A percentile compares a stretch with the other conserved stretches of the same genome.
Conservation (phyloP, 1,284 basidiomycete species). For the Moniliella sp. region DNA sequence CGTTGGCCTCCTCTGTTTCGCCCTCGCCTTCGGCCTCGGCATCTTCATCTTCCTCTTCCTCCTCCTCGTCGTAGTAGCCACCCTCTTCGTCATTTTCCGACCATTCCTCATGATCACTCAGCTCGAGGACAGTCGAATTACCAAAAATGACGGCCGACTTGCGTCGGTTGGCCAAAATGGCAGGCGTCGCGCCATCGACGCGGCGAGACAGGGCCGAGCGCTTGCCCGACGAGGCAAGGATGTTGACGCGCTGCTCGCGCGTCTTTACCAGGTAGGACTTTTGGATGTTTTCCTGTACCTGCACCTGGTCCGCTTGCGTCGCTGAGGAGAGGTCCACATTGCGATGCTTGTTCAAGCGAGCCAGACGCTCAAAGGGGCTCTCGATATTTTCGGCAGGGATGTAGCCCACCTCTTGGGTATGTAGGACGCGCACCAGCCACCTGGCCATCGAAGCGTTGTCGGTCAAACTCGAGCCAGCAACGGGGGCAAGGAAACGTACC, state of each 20-base stretch:
- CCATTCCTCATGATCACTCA: slow-evolving; percentile 24
- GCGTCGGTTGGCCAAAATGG: slow-evolving; percentile 7
- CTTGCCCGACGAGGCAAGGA: slow-evolving; percentile 26
- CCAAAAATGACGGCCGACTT: slow-evolving; percentile 26
- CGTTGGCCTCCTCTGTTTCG: slow-evolving; percentile 5
- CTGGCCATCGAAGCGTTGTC: not conserved
- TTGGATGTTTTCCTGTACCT: slow-evolving; percentile 15
- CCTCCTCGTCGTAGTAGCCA: slow-evolving; percentile 6
- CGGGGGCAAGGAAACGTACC: slow-evolving; percentile 3
- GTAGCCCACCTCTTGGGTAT: slow-evolving; percentile 77
- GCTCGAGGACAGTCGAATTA: slow-evolving; percentile 24
- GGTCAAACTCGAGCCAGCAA: too few relatives aligned
- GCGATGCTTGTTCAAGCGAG: slow-evolving; percentile 82
- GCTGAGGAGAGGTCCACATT: slow-evolving; percentile 53
- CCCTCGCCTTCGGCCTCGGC: too few relatives aligned
- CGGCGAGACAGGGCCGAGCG: slow-evolving; percentile 25
- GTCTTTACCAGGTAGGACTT: slow-evolving; percentile 23
- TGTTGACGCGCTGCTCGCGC: slow-evolving; percentile 16
- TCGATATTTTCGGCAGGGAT: slow-evolving; percentile 98
- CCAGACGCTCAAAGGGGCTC: slow-evolving; percentile 85
- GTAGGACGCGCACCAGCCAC: slow-evolving; percentile 31
- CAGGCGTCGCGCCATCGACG: slow-evolving; percentile 11
- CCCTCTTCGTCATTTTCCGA: slow-evolving; percentile 8
- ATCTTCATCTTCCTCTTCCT: slow-evolving; percentile 8
- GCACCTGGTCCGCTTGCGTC: slow-evolving; percentile 29